These are phyloP conservation scores for Capsicum chinense DNA, from an alignment of 257 asterid genomes.

Conservation along the genomic window DNA sequence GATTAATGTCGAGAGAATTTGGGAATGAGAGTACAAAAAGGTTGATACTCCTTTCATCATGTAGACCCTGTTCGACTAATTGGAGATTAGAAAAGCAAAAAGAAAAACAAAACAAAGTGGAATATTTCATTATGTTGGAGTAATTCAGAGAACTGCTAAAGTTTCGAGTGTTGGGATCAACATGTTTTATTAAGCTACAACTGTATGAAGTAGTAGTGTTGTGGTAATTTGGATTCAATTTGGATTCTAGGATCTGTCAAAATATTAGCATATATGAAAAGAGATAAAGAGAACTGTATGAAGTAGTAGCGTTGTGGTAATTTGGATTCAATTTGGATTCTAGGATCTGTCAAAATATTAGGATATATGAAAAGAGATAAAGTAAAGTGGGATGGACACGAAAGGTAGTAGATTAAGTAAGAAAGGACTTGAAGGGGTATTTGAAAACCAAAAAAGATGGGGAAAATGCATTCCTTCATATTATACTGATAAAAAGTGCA, in stretches of 20 bases:
- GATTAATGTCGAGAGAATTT: not conserved
- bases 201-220: too few species aligned
- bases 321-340: not conserved
- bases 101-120: not conserved
- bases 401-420: not conserved
- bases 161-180: not conserved
- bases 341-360: constrained; percentile 17
- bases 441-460: not conserved
- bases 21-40: not conserved
- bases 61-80: not conserved
- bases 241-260: too few species aligned
- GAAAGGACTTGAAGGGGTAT: not conserved
- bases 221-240: too few species aligned
- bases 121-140: not conserved
- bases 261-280: too few species aligned
- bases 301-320: not conserved
- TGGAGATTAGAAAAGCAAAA: not conserved
- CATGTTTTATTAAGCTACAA: not conserved
- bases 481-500: not conserved
- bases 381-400: not conserved
- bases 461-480: not conserved
- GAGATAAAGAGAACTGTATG: too few species aligned
- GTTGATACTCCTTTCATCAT: not conserved
- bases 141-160: not conserved
- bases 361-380: not conserved